A percentile compares a stretch with the other conserved stretches of the same genome.
These are phyloP conservation scores for Penicillium freii DNA, from an alignment of 2,329 filamentous ascomycete species.

Conservation along the genomic window DNA sequence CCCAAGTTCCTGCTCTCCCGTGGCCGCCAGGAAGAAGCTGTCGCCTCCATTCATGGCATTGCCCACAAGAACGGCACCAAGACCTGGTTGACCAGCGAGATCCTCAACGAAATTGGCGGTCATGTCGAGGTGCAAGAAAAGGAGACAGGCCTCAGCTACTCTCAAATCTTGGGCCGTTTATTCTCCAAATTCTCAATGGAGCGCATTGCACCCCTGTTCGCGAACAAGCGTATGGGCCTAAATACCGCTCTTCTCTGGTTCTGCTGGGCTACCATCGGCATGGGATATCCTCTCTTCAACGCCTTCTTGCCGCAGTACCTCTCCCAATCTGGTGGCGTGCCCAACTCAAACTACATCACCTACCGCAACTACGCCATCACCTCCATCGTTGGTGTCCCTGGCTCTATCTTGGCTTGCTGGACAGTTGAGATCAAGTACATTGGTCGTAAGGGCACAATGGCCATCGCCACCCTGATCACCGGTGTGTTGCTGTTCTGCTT, in stretches of 20 bases:
- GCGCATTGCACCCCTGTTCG: conserved; percentile 63
- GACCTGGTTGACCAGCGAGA: conserved; percentile 73
- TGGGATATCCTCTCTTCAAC: conserved; percentile 87
- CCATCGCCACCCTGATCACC: conserved; percentile 51
- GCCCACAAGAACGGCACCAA: conserved; percentile 66
- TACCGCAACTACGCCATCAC: conserved; percentile 85
- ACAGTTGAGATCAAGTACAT: conserved; percentile 68
- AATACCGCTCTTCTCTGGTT: conserved; percentile 66
- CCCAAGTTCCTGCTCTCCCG: conserved; percentile 77
- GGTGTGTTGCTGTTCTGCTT: conserved; percentile 57
- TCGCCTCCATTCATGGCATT: conserved; percentile 74
- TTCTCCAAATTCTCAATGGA: conserved; percentile 65
- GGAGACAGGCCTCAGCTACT: conserved; percentile 38
- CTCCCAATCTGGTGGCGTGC: conserved; percentile 59
- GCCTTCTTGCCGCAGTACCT: conserved; percentile 85
- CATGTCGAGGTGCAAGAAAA: conserved; percentile 43
- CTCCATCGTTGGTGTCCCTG: conserved; percentile 71
- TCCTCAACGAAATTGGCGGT: conserved; percentile 55
- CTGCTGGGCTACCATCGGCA: conserved; percentile 77
- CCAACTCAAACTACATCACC: conserved; percentile 44
- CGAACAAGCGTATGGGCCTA: conserved; percentile 46
- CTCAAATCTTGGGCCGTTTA: conserved; percentile 56
- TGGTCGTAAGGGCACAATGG: conserved; percentile 58
- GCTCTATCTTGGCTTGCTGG: conserved; percentile 70
- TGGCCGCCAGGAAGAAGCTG: conserved; percentile 73